Conservation (phyloP, 148 eudicot species). For the Vaccinium macrocarpon region DNA sequence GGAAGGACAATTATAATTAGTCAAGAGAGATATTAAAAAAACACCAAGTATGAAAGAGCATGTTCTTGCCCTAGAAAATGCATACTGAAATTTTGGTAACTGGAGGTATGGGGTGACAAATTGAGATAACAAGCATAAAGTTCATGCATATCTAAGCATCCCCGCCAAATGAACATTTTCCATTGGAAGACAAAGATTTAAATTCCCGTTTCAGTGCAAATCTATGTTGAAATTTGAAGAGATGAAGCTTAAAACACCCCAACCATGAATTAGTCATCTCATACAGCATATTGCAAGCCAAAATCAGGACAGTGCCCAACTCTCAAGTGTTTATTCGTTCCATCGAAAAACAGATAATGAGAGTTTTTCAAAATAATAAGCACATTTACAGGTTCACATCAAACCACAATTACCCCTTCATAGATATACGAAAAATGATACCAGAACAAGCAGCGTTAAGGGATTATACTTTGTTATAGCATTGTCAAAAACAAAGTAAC, state of each 20-base stretch:
- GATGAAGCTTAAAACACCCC: constrained; percentile 3
- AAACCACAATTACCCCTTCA: background rate
- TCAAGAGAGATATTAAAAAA: background rate
- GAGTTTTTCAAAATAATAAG: background rate
- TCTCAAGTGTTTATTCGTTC: background rate
- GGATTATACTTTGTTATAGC: background rate
- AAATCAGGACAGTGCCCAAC: background rate
- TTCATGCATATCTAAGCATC: background rate
- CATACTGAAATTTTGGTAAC: background rate
- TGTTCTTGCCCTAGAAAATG: background rate
- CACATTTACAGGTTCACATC: background rate
- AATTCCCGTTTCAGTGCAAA: background rate
- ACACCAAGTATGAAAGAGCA: background rate
- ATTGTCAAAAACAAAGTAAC: background rate
- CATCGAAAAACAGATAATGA: background rate
- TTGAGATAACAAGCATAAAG: background rate
- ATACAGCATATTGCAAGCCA: constrained; percentile 6
- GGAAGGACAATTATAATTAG: constrained; percentile 1
- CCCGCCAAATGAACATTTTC: background rate
- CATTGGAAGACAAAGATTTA: background rate
- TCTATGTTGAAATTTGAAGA: background rate
- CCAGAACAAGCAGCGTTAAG: background rate
- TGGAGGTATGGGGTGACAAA: background rate
- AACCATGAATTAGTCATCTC: background rate
- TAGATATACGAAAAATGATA: background rate